Base-by-base conservation (phyloP, 352 stramenopile genomes). In the Halophytophthora polymorphica region DNA sequence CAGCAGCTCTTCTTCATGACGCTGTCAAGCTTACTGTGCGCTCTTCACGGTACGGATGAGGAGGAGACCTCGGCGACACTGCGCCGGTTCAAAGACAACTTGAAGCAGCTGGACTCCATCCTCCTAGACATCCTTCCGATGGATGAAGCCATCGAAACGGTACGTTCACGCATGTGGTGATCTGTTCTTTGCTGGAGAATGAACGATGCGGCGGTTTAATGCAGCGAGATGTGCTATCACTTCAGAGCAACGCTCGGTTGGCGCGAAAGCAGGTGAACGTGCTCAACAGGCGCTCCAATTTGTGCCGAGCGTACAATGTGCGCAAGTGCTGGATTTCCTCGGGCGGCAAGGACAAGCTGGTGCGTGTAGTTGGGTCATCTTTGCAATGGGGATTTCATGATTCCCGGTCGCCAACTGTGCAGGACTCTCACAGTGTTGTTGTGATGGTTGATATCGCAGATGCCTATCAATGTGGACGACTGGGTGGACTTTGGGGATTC, bases 1-100 rank as follows among this genome's bases (percentile, higher is more conserved):
- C 77, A 88, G 58, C 71, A 83, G 35, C 52, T 83, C 11, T 88
- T 61, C 45, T 81, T 82, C 46, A 81, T 85, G 73, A 59, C 58
- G 1, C 43, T 83, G 3, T 58, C 65, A 2, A 70, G 49, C 19
- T 57, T 87, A 43, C 21, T 83, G 4, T 54, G 62, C 34, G 53
- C 53, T 36, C 38, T 87, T n/a, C 71, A 66, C 36, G 56, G 35
- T 42, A 35, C n/a, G 25, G 56, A 21, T 6, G 39, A 13, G 6
- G 28, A 41, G 3, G 13, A 18, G 3, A n/a, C 47, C 23, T 21
- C 34, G 12, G 33, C 38, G 35, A 19, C 31, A 25, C 28, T 55
- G 6, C n/a, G 50, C 12, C 28, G 10, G 0, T 57, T 73, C 38
- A 22, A 43, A 10, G 38, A 56, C 1, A 58, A 25, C 21, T 36